phyloP scores from a whole-genome alignment of 176 grass and related monocot species.

The Thinopyrum elongatum region DNA sequence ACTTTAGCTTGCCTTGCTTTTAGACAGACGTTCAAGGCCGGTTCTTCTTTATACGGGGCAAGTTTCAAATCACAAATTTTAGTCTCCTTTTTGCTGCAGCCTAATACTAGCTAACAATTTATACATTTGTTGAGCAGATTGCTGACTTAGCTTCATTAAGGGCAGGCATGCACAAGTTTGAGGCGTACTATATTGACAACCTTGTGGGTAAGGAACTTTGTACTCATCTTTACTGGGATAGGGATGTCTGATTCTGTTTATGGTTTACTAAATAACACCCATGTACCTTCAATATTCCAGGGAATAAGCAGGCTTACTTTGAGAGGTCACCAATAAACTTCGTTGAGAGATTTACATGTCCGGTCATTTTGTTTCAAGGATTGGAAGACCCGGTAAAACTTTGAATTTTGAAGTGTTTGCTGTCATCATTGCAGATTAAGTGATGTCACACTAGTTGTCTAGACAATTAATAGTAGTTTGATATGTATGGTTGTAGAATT shows the following conservation, averaged over 20 bases:
- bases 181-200: conserved; percentile 74
- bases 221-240: neutral
- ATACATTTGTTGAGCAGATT: conserved; percentile 36
- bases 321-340: conserved; percentile 88
- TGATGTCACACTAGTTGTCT: neutral
- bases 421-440: neutral
- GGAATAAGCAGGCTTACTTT: conserved; percentile 54
- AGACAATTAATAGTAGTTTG: neutral
- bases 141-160: conserved; percentile 64
- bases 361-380: conserved; percentile 92
- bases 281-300: conserved; percentile 38
- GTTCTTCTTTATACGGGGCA: conserved; percentile 81
- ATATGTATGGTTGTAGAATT: neutral
- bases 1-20: conserved; percentile 90
- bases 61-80: conserved; percentile 29
- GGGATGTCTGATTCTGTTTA: neutral
- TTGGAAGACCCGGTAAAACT: conserved; percentile 78
- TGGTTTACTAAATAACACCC: neutral
- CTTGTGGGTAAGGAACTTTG: conserved; percentile 57
- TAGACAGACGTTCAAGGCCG: conserved; percentile 69
- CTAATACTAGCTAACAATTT: conserved; percentile 13
- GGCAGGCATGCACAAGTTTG: conserved; percentile 72
- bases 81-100: neutral
- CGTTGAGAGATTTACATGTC: conserved; percentile 81
- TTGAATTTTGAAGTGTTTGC: neutral